These are phyloP conservation scores for Nitzschia sp. DNA, from an alignment of 108 stramenopile species.

Conservation along the genomic window DNA sequence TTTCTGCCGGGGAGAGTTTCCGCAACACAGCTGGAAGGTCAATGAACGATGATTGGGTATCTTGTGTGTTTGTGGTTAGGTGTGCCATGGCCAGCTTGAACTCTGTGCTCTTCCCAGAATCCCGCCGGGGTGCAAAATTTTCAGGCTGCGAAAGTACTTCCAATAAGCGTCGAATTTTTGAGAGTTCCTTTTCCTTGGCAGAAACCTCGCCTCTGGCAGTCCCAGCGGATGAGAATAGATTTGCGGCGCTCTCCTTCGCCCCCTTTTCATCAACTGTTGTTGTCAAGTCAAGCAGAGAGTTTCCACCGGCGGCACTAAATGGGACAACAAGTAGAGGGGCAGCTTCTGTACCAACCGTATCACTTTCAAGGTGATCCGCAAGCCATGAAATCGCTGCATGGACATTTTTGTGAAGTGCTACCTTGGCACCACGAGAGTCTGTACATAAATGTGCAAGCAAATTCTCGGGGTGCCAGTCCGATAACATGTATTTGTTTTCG, in stretches of 20 bases:
- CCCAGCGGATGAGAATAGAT: conserved; percentile 34
- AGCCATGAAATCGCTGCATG: conserved; percentile 56
- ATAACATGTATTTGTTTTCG: conserved; percentile 40
- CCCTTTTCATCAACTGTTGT: conserved; percentile 14
- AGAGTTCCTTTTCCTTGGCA: background rate
- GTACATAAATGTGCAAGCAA: conserved; percentile 66
- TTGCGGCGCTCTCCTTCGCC: conserved; percentile 31
- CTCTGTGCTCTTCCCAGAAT: conserved; percentile 11
- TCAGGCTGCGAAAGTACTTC: background rate
- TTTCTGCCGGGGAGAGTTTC: conserved; percentile 47
- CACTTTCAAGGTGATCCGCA: conserved; percentile 43
- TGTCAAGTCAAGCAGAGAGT: conserved; percentile 9
- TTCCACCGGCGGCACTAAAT: conserved; percentile 34
- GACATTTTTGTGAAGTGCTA: conserved; percentile 46
- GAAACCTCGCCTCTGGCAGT: background rate
- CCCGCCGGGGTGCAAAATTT: background rate
- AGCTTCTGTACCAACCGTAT: conserved; percentile 41
- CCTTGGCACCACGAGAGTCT: conserved; percentile 53
- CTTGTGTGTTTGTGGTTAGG: background rate
- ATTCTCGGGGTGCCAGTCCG: conserved; percentile 82
- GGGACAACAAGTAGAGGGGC: conserved; percentile 53
- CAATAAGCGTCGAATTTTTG: conserved; percentile 4
- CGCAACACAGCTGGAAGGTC: conserved; percentile 17
- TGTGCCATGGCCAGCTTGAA: conserved; percentile 13
- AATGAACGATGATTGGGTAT: background rate